Conservation (phyloP, 108 stramenopile genomes). For the Thalassiosira profunda region DNA sequence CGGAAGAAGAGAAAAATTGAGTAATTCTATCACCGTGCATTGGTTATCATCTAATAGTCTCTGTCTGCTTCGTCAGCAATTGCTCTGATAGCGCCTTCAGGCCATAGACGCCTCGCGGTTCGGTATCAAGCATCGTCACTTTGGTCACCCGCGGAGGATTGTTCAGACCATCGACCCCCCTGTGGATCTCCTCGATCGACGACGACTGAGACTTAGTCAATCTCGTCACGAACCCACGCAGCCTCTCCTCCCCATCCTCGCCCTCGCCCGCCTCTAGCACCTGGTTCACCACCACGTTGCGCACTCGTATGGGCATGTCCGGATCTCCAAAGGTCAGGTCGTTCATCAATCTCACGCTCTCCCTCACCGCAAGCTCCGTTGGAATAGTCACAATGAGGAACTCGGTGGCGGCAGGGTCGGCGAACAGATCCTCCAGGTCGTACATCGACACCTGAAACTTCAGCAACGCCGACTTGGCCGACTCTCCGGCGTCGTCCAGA, state of each 20-base stretch:
- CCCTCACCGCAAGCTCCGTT: conserved; percentile 88
- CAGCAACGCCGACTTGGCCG: conserved; percentile 75
- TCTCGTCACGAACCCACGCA: conserved; percentile 31
- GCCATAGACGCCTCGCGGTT: conserved; percentile 91
- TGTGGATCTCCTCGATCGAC: conserved; percentile 24
- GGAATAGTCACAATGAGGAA: conserved; percentile 94
- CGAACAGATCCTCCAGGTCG: conserved; percentile 90
- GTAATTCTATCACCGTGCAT: too few relatives aligned
- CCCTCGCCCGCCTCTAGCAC: conserved; percentile 61
- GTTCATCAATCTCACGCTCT: conserved; percentile 84
- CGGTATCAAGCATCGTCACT: conserved; percentile 74
- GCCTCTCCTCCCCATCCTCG: background rate
- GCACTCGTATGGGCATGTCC: conserved; percentile 87
- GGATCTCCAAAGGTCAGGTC: conserved; percentile 90
- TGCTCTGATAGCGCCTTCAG: conserved; percentile 75
- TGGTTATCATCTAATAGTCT: background rate
- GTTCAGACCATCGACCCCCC: conserved; percentile 36
- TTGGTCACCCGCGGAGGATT: conserved; percentile 62
- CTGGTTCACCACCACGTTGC: conserved; percentile 90
- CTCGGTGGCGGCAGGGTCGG: conserved; percentile 82
- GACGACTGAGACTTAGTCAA: conserved; percentile 35
- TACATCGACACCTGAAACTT: conserved; percentile 91
- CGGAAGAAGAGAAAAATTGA: too few relatives aligned
- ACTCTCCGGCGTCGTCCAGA: conserved; percentile 61
- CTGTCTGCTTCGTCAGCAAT: conserved; percentile 15